phyloP scores from a whole-genome alignment of 2,329 filamentous ascomycete species.

The Curvularia verruculosa region DNA sequence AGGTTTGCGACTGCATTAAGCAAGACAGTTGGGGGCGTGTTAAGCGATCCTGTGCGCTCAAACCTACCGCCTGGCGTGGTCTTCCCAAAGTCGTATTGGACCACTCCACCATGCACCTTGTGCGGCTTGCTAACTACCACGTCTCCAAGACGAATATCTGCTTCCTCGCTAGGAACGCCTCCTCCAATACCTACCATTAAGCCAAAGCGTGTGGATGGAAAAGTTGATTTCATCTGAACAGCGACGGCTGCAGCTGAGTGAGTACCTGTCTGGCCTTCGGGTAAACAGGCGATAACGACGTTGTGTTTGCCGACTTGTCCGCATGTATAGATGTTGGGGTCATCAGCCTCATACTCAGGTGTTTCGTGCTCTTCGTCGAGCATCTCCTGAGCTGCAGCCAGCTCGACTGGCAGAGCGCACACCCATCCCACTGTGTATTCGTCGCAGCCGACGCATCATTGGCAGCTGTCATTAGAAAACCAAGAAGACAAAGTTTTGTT shows the following conservation, averaged over 20 bases:
- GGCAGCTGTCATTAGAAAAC: too few relatives aligned
- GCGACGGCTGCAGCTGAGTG: conserved; percentile 39
- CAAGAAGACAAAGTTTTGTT: too few relatives aligned
- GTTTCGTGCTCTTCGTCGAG: conserved; percentile 17
- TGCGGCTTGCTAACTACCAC: conserved; percentile 11
- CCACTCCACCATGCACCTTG: conserved; percentile 4
- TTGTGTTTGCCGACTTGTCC: conserved; percentile 39
- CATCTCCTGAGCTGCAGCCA: conserved; percentile 31
- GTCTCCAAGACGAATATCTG: conserved; percentile 14
- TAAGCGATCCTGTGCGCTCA: conserved; percentile 14
- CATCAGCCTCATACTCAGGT: conserved; percentile 20
- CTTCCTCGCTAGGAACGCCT: conserved; percentile 18
- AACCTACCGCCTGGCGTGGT: conserved; percentile 8
- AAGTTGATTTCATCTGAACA: conserved; percentile 36
- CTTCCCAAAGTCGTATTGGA: conserved; percentile 6
- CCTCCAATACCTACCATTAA: conserved; percentile 54
- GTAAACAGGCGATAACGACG: conserved; percentile 43
- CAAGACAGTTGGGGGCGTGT: conserved; percentile 15
- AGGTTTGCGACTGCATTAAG: conserved; percentile 14
- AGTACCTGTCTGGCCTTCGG: conserved; percentile 40
- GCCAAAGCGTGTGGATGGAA: conserved; percentile 41
- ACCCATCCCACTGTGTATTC: conserved; percentile 33
- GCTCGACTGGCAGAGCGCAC: conserved; percentile 35
- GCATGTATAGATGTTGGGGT: conserved; percentile 29
- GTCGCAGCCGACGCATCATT: too few relatives aligned